A percentile compares a stretch with the other conserved stretches of the same genome.
These are phyloP conservation scores for Ogataea neopini DNA, from an alignment of 805 yeast genomes.

Conservation along the genomic window DNA sequence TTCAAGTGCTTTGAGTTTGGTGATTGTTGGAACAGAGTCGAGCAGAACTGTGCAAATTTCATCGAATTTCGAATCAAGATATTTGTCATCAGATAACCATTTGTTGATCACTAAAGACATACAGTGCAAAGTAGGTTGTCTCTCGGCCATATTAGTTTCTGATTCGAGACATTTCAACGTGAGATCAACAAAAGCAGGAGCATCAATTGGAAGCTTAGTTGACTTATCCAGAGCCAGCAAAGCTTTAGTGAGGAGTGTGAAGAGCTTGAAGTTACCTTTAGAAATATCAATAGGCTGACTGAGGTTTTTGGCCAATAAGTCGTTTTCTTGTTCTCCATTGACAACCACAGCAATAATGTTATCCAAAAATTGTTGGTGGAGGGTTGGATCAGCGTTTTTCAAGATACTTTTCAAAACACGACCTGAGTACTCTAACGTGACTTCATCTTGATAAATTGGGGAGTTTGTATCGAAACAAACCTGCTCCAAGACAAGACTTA, in stretches of 20 bases:
- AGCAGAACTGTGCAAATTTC: conserved; percentile 1
- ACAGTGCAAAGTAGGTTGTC: conserved; percentile 58
- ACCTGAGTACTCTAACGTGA: conserved; percentile 41
- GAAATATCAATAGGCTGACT: conserved; percentile 24
- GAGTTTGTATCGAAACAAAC: conserved; percentile 12
- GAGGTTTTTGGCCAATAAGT: conserved; percentile 22
- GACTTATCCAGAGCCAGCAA: conserved; percentile 55
- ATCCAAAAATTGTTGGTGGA: conserved; percentile 49
- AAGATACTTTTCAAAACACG: conserved; percentile 44
- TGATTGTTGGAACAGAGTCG: conserved; percentile 8
- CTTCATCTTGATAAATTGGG: conserved; percentile 22
- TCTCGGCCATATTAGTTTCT: conserved; percentile 34
- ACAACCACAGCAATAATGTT: conserved; percentile 41
- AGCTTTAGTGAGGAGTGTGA: conserved; percentile 46
- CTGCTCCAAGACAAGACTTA: conserved; percentile 24
- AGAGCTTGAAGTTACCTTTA: conserved; percentile 33
- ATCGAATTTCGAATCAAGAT: conserved; percentile 16
- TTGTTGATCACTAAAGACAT: conserved; percentile 59
- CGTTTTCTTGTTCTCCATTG: conserved; percentile 18
- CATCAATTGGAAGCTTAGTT: conserved; percentile 26
- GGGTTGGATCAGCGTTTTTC: conserved; percentile 38
- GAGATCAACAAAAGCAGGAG: conserved; percentile 19
- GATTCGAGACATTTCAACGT: conserved; percentile 18
- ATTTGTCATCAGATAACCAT: conserved; percentile 37
- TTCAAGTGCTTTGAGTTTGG: conserved; percentile 45